Evolutionary conservation across 371 early-diverging fungal species (phyloP), one percentile per base, ranked within the genome.

Genomic region (Coemansia sp.): DNA sequence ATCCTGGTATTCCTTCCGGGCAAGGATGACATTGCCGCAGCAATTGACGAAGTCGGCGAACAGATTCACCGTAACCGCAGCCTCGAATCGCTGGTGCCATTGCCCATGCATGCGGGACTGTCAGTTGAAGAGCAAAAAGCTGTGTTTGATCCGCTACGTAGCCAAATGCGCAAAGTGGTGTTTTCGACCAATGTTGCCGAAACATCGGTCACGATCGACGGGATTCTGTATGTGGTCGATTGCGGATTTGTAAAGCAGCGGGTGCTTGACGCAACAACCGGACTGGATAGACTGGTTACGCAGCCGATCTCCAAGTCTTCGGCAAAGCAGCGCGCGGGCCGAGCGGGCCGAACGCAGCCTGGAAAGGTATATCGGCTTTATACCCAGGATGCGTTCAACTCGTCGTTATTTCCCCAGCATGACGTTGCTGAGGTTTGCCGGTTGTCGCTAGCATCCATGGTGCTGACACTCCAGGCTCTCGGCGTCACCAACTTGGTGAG

Each of bases 141-240:
- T 63, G 96, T 94, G 62, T 96, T 98, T 76, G 97, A 96, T 20
- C 92, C 93, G 4, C 87, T 95, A 0, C 90, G 92, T 11, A 87
- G 88, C 3, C 94, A 92, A 8, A 79, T 84, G 35, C 88, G 97
- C 63, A 97, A 98, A 78, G 90, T 94, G 5, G 94, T 99, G 38
- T 87, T 99, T 65, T 91, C 98, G n/a, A 99, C 99, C 30, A 99
- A 99, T 74, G 98, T 99, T 69, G 98, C 98, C n/a, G 99, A 99
- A 75, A 98, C 99, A 0, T 95, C 95, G 12, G 90, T 99, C 53
- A 99, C 99, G 0, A 96, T 99, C 65, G 97, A 98, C 65, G 95
- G 97, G 50, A 89, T 99, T 45, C 92, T 88, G 57, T 99, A 98
- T 72, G 99, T 99, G 5, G 87, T 99, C 12, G 99, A 99, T 76